Conservation (phyloP, 768 basidiomycete genomes). For the Mycena rebaudengoi region DNA sequence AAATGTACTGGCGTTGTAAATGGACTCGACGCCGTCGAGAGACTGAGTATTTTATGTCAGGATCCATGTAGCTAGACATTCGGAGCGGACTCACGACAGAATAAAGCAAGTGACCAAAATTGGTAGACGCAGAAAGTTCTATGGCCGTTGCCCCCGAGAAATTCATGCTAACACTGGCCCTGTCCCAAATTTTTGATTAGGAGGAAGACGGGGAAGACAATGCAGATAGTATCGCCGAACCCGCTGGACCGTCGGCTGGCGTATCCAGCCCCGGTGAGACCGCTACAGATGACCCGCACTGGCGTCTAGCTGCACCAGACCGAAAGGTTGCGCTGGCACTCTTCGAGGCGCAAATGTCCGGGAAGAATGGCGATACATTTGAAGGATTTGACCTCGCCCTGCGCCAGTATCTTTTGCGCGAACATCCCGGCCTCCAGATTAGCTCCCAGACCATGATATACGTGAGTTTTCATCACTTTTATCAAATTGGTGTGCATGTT, state of each 20-base stretch:
- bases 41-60: neutral
- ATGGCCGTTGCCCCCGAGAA: conserved; percentile 6
- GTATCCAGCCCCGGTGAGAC: no score
- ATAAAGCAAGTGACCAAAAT: conserved; percentile 9
- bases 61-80: neutral
- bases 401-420: neutral
- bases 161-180: conserved; percentile 5
- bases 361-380: neutral
- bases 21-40: conserved; percentile 4
- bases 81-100: conserved; percentile 9
- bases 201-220: neutral
- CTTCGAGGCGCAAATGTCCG: neutral
- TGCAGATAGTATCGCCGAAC: neutral
- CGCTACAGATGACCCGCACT: neutral
- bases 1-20: conserved; percentile 12
- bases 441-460: neutral
- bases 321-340: neutral
- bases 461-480: neutral
- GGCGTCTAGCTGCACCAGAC: neutral
- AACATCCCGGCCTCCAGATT: neutral
- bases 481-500: neutral
- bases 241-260: no score
- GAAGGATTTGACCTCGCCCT: neutral
- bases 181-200: no score
- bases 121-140: conserved; percentile 10